Evolutionary conservation across 1,284 basidiomycete genomes (phyloP), one percentile per base, ranked within the genome.

Genomic region (Anthracocystis setariae): DNA sequence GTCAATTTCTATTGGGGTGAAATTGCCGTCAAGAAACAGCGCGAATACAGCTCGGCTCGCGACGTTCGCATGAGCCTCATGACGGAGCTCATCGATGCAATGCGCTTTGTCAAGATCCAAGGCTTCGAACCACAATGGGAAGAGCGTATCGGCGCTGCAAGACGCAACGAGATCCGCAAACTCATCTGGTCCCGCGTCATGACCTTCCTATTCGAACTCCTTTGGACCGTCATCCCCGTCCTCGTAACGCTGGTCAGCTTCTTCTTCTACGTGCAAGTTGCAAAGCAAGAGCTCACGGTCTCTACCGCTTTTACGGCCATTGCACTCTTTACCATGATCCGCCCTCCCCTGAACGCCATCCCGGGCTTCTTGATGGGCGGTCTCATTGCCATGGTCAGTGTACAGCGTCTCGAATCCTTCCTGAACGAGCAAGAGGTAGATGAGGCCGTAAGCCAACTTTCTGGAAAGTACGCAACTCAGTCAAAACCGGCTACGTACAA

Each of bases 31-130:
- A 86, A 85, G 56, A 89, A 90, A 88, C 90, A 63, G 91, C 91
- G 81, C 89, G 89, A 8, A 82, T 91, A 23, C 85, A 90, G 40
- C 44, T 86, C 88, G 10, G 89, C 92, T 0, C 86, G 91, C 9
- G 94, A 97, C 79, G 90, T 89, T 78, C 87, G 94, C 2, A 94
- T 96, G 88, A 87, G 86, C 0, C 89, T 92, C 17, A 84, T 96
- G 74, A 94, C 90, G 61, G 94, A 97, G 83, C 85, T 97, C 17
- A 39, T 46, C 37, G 74, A 64, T 51, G 90, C 88, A 84, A 85
- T 91, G 68, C 91, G 91, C 77, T 92, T 93, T 78, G 90, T 93
- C 85, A 93, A 93, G 60, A 62, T 47, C 37, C 63, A 73, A 35
- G 70, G 74, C 9, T 57, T 69, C 21, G 76, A 73, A 35, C 44